A percentile compares a stretch with the other conserved stretches of the same genome.
Evolutionary conservation across 108 stramenopile species (phyloP).

Genomic region (Pseudonitzschia multiseries): DNA sequence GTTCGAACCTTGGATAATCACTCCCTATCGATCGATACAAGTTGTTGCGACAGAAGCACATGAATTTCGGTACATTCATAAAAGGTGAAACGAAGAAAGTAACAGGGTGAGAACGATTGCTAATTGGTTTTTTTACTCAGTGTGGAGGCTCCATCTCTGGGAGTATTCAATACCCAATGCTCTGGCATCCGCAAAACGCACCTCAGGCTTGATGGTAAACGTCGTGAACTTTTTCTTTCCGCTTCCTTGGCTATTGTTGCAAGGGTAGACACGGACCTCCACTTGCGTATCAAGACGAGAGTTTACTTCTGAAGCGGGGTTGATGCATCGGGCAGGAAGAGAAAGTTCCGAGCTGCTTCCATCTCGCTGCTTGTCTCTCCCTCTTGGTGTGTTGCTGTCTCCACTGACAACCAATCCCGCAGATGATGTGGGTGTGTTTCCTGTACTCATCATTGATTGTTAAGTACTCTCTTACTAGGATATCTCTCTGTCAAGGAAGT

Average conservation of each 20-base stretch:
- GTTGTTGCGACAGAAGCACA: background rate
- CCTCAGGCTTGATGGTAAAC: constrained; percentile 85
- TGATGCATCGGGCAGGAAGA: constrained; percentile 62
- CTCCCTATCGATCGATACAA: constrained; percentile 45
- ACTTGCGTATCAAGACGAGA: constrained; percentile 84
- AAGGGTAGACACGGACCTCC: constrained; percentile 85
- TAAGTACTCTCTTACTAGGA: background rate
- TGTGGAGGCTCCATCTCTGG: background rate
- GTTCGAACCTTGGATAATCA: constrained; percentile 84
- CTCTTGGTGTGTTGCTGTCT: constrained; percentile 14
- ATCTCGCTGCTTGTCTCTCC: constrained; percentile 26
- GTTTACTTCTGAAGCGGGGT: constrained; percentile 81
- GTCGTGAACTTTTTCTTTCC: constrained; percentile 71
- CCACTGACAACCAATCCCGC: constrained; percentile 3
- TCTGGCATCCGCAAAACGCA: constrained; percentile 22
- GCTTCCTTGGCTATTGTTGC: constrained; percentile 70
- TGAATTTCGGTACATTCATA: too few species aligned
- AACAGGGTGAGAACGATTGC: background rate
- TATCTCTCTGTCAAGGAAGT: too few species aligned
- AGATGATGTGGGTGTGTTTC: constrained; percentile 14
- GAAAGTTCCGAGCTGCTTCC: constrained; percentile 22
- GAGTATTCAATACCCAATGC: background rate
- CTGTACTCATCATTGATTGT: constrained; percentile 6
- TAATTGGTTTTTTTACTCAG: background rate
- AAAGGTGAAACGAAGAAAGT: background rate